Base-by-base conservation (phyloP, 345 rosid genomes). In the Cardamine chenopodiifolia region DNA sequence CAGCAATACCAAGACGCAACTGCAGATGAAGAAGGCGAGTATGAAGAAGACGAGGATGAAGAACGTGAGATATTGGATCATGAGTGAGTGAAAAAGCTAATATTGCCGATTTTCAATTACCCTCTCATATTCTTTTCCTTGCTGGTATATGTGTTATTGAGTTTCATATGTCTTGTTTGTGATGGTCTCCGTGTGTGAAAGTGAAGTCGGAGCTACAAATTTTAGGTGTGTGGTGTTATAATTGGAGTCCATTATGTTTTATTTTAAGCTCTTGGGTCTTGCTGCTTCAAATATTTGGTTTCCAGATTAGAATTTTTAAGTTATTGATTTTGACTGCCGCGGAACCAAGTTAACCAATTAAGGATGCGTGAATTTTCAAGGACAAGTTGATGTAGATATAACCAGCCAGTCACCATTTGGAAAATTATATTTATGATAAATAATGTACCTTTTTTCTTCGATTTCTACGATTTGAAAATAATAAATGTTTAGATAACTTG, bases 1-100 rank as follows among this genome's bases (percentile, higher is more conserved):
- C 96, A 89, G 78, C 96, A 89, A 68, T 89, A 87, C 73, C 92
- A 87, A 79, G 96, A 90, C 63, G 96, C 96, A 49, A 85, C 96
- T 20, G 90, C 92, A 6, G 96, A 90, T 23, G 96, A 87, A 19
- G 95, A 89, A 73, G 88, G 85, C 9, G 85, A 83, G 13, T 89
- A 81, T 56, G 92, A 89, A 68, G 88, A 87, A 66, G 88, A 87
- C 8, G 91, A 72, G 47, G 82, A 83, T 3, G 79, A 70, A 58
- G 90, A 87, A 17, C 50, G 22, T 17, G 50, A 45, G 68, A 40
- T 59, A 28, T 22, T 49, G 45, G 75, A 76, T 19, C 80, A 70
- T n/a, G 66, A 76, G 71, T 76, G 60, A 70, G 50, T 25, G 35
- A 63, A 23, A 52, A 23, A 25, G 22, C 58, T 47, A 15, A 18